Percentiles rank a stretch among this genome's conserved stretches.
These are phyloP conservation scores for Gelatoporia subvermispora DNA, from an alignment of 768 basidiomycete species.

Conservation along the genomic window DNA sequence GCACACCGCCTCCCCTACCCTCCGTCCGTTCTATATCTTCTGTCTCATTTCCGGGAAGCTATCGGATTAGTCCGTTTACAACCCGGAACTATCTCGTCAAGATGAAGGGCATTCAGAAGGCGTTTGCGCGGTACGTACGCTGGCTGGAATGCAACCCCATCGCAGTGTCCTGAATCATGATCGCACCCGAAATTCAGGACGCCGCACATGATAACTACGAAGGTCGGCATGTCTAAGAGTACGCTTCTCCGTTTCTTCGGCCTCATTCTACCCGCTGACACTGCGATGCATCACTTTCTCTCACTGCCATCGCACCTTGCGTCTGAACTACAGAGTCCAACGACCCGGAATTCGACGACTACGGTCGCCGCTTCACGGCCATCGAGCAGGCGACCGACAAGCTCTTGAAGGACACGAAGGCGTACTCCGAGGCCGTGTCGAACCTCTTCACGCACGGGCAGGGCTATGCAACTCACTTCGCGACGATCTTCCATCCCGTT, in stretches of 20 bases:
- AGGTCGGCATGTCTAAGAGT: slow-evolving; percentile 94
- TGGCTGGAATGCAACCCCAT: neutral
- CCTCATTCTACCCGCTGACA: slow-evolving; percentile 22
- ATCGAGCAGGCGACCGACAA: slow-evolving; percentile 84
- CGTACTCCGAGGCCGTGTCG: slow-evolving; percentile 79
- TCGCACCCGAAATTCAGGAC: slow-evolving; percentile 48
- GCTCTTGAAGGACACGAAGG: slow-evolving; percentile 86
- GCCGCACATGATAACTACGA: slow-evolving; percentile 83
- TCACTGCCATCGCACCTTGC: slow-evolving; percentile 3
- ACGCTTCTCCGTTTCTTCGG: slow-evolving; percentile 10
- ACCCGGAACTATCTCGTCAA: neutral
- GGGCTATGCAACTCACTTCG: slow-evolving; percentile 60
- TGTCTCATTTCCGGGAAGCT: neutral
- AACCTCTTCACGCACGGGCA: slow-evolving; percentile 65
- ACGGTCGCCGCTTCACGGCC: slow-evolving; percentile 66
- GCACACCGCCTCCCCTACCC: neutral
- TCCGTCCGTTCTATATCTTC: slow-evolving; percentile 1
- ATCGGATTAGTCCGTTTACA: neutral
- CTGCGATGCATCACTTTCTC: neutral
- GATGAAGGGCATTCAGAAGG: slow-evolving; percentile 27
- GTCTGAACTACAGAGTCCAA: slow-evolving; percentile 50
- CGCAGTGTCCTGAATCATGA: neutral
- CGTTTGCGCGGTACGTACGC: slow-evolving; percentile 23
- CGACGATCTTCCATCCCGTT: slow-evolving; percentile 59
- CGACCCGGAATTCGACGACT: slow-evolving; percentile 90